Conservation (phyloP, 306 rosid genomes). For the Dalbergia oliveri region DNA sequence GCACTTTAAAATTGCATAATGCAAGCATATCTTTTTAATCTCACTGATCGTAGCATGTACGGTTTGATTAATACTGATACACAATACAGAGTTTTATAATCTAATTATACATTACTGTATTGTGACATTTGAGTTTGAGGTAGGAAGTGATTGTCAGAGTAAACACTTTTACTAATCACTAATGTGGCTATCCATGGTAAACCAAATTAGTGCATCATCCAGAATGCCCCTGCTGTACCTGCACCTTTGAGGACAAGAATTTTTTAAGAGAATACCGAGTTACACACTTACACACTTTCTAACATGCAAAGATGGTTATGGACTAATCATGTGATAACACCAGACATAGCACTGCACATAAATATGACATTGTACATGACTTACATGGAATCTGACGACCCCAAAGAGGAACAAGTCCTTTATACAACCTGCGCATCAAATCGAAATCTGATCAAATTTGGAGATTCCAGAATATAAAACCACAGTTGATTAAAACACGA, state of each 20-base stretch:
- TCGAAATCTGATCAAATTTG: conserved; percentile 15
- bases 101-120: too few species aligned
- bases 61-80: not conserved
- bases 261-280: not conserved
- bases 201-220: not conserved
- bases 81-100: not conserved
- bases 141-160: too few species aligned
- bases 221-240: not conserved
- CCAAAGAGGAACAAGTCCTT: conserved; percentile 91
- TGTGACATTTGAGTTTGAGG: too few species aligned
- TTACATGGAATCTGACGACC: conserved; percentile 95
- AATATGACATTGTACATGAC: conserved; percentile 37
- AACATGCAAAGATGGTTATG: not conserved
- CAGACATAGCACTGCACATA: not conserved
- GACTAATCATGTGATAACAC: not conserved
- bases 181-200: too few species aligned
- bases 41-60: not conserved
- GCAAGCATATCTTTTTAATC: not conserved
- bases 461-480: not conserved
- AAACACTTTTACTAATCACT: too few species aligned
- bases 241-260: not conserved
- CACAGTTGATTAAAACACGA: not conserved
- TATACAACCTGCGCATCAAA: conserved; percentile 68
- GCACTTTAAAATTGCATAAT: conserved; percentile 5
- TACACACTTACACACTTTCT: not conserved